Conservation (phyloP, 2,329 filamentous ascomycete genomes). For the Claviceps citrina region DNA sequence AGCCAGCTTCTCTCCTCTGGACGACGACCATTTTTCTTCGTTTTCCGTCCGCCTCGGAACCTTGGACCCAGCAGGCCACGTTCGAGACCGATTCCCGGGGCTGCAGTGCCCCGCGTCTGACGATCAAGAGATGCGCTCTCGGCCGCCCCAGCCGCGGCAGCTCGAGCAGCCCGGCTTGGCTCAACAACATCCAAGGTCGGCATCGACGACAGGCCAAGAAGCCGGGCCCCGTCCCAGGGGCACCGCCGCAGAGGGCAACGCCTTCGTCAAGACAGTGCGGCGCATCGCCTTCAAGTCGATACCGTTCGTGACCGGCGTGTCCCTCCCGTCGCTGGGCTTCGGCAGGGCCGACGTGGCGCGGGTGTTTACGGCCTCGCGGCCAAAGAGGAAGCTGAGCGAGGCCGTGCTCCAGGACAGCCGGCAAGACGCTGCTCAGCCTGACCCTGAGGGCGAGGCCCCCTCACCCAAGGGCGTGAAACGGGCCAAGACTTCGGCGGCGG, state of each 20-base stretch:
- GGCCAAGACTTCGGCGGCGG: background rate
- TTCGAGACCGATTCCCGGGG: too few species aligned
- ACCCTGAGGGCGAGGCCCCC: background rate
- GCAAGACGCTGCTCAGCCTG: background rate
- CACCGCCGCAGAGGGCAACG: background rate
- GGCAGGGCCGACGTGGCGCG: background rate
- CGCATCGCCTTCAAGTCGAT: slow-evolving; percentile 1
- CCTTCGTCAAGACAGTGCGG: background rate
- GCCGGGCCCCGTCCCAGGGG: background rate
- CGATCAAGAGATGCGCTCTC: background rate
- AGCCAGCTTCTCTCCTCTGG: too few species aligned
- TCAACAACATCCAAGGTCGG: background rate
- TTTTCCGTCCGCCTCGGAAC: too few species aligned
- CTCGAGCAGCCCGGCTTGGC: background rate
- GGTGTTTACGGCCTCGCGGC: background rate
- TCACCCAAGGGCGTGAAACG: background rate
- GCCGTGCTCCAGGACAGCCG: background rate
- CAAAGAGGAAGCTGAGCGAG: slow-evolving; percentile 1
- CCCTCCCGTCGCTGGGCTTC: background rate
- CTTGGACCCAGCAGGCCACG: too few species aligned
- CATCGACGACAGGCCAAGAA: background rate
- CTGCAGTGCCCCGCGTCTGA: too few species aligned
- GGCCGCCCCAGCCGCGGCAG: background rate
- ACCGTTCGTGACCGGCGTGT: background rate
- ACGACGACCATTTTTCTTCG: too few species aligned